Base-by-base conservation (phyloP, 1,284 basidiomycete species). In the Cutaneotrichosporon mucoides region DNA sequence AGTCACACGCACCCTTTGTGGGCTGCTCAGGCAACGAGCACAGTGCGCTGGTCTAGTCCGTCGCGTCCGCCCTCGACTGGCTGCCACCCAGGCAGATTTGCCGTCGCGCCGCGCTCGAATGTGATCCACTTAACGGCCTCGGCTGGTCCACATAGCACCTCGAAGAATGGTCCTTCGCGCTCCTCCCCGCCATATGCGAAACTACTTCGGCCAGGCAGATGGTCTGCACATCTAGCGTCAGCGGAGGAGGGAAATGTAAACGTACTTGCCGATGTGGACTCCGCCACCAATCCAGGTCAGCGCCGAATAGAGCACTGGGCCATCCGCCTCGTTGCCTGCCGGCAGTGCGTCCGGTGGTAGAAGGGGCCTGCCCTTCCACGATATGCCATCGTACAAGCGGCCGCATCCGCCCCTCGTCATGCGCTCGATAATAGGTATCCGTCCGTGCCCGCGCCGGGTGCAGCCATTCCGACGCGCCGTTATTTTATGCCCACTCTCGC, bases 371-470 rank as follows among this genome's bases (percentile, higher is more conserved):
- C 10, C 62, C 58, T 45, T 75, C 69, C 36, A 77, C 73, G 8
- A 75, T 64, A 47, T 75, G 72, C 75, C 75, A 76, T 34, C 59
- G 66, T 50, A 75, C 59, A 37, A 75, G 60, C 2, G 75, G 75
- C 44, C 68, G 68, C 16, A 69, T 61, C 10, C 63, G 61, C 9
- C 45, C 49, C 36, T 45, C 38, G 10, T 41, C 15, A 11, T n/a
- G 38, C 2, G 59, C 55, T 4, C 58, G 41, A 13, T 53, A 58
- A 56, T 74, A 76, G 13, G 66, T 65, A 5, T 64, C 84, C 11
- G 81, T 85, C n/a, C 82, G 89, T 24, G 84, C 86, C 6, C 79
- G 88, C 24, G 82, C 86, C 13, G 85, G 81, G 4, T 85, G 86
- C 62, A 85, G 84, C 73, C 85, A 88, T 69, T 88, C 88, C 13